Conservation (phyloP, 768 basidiomycete genomes). For the Erythrobasidium yunnanense region DNA sequence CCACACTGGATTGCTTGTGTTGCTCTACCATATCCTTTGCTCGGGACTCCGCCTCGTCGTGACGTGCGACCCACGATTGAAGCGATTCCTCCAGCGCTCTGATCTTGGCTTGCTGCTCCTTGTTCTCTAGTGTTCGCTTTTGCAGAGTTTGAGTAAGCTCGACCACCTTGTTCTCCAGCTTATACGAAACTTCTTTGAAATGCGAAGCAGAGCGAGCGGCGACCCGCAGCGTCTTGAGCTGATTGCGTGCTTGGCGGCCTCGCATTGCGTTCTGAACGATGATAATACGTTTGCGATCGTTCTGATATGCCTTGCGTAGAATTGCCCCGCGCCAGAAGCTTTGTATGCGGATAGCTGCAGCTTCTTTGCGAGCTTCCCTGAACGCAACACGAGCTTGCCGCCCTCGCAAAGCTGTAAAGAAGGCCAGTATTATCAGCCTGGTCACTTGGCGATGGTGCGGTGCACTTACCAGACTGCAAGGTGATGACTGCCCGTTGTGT, state of each 20-base stretch:
- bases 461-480: conserved; percentile 71
- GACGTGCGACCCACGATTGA: conserved; percentile 67
- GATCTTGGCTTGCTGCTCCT: conserved; percentile 66
- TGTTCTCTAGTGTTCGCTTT: conserved; percentile 79
- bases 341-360: conserved; percentile 66
- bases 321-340: conserved; percentile 65
- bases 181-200: conserved; percentile 97
- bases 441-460: not conserved
- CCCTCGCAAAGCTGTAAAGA: conserved; percentile 58
- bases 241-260: conserved; percentile 70
- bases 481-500: conserved; percentile 55
- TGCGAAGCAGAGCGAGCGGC: conserved; percentile 95
- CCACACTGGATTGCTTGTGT: conserved; percentile 59
- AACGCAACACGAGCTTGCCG: conserved; percentile 56
- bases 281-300: conserved; percentile 61
- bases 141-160: conserved; percentile 92
- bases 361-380: conserved; percentile 49
- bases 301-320: conserved; percentile 53
- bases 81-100: conserved; percentile 72
- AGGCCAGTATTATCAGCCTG: not conserved
- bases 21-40: conserved; percentile 62
- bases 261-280: conserved; percentile 86
- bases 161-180: conserved; percentile 96
- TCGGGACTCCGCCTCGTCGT: conserved; percentile 72
- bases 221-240: conserved; percentile 68